A percentile compares a stretch with the other conserved stretches of the same genome.
phyloP scores from a whole-genome alignment of 2,329 filamentous ascomycete species.

The Emmonsiellopsis sp. region DNA sequence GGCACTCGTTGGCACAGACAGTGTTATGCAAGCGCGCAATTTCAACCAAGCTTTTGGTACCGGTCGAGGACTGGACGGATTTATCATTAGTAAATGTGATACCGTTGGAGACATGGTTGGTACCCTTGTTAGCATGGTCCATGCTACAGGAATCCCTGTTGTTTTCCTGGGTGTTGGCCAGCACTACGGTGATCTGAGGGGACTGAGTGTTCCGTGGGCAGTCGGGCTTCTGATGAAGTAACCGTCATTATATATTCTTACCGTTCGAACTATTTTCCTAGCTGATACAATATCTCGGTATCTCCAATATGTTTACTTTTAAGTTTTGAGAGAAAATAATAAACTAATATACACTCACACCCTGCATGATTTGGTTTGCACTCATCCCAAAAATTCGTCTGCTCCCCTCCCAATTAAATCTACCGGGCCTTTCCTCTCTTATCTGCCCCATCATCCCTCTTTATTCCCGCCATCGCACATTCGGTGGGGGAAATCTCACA shows the following conservation, averaged over 20 bases:
- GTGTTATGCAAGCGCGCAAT: conserved; percentile 88
- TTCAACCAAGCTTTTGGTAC: conserved; percentile 90
- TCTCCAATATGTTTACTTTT: too few species aligned
- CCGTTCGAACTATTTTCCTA: too few species aligned
- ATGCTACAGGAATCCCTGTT: conserved; percentile 92
- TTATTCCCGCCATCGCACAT: too few species aligned
- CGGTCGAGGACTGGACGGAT: conserved; percentile 75
- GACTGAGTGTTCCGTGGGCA: conserved; percentile 56
- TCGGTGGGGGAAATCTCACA: too few species aligned
- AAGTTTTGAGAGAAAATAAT: too few species aligned
- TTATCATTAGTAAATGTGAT: conserved; percentile 98
- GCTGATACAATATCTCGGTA: too few species aligned
- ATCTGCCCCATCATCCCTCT: too few species aligned
- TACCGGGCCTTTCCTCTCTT: too few species aligned
- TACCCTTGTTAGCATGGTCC: conserved; percentile 91
- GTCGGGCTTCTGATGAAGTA: conserved; percentile 51
- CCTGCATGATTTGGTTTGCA: too few species aligned
- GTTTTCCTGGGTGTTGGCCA: conserved; percentile 75
- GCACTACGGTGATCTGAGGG: conserved; percentile 58
- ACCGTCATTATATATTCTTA: background rate
- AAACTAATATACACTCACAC: too few species aligned
- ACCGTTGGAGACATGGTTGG: conserved; percentile 99
- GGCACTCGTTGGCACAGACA: conserved; percentile 91
- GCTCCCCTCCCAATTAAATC: too few species aligned
- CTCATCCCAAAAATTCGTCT: too few species aligned